Evolutionary conservation across 2,329 filamentous ascomycete genomes (phyloP), one percentile per base, ranked within the genome.

Genomic region (Exophiala dermatitidis): DNA sequence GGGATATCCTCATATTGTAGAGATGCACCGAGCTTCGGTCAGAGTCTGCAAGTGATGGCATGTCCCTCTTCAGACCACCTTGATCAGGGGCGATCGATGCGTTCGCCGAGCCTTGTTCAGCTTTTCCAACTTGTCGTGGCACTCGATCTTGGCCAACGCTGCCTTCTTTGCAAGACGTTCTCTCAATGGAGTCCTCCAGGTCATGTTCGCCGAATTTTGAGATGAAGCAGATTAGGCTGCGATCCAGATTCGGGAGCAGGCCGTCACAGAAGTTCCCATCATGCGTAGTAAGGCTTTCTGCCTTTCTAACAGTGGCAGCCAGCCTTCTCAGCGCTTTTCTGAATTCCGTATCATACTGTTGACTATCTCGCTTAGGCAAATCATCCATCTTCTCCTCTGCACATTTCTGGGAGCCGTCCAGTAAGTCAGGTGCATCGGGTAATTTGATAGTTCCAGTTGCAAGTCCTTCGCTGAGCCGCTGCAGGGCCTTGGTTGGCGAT

Each of bases 1-100:
- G 60, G 8, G 62, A 63, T 12, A 63, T 63, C 7, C 60, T 59
- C 62, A 63, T 63, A 32, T 62, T 60, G 56, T 52, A 63, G 2
- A 63, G 54, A 57, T 63, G 62, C n/a, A 63, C 37, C 1, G 61
- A 62, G 36, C 49, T 50, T 33, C 50, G 44, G 30, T 61, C 60
- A 42, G 52, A 56, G 19, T 47, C 53, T 3, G 47, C 19, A 3
- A 54, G 10, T 3, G 53, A 56, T 8, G 40, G 32, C 29, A 54
- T 36, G 36, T 56, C 48, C 30, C 37, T 49, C 6, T 33, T 46
- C 9, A 46, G 47, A 29, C 7, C 31, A 43, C 50, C 42, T n/a
- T 45, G 6, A 28, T 28, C 38, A 6, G 12, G 12, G 6, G 12
- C 12, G 6, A 38, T n/a, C 12, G 38, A 41, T 26, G 4, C 28